Evolutionary conservation across 2,329 filamentous ascomycete genomes (phyloP).

Genomic region (Colletotrichum truncatum): DNA sequence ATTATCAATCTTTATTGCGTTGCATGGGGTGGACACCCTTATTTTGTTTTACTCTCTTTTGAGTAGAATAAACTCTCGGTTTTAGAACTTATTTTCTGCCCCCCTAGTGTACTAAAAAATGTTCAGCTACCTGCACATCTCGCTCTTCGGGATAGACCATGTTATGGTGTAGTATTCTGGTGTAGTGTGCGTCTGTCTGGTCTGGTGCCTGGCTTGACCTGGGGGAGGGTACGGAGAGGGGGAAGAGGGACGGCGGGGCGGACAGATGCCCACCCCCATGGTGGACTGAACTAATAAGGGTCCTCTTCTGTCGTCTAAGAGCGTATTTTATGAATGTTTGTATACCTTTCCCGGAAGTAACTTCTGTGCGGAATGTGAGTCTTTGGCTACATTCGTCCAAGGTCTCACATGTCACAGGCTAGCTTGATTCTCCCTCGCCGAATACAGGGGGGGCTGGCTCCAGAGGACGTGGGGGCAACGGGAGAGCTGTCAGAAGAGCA

Average conservation of each 20-base stretch:
- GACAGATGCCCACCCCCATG: neutral
- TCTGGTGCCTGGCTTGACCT: neutral
- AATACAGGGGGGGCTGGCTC: constrained; percentile 4
- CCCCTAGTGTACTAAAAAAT: no score
- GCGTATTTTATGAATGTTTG: neutral
- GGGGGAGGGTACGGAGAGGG: neutral
- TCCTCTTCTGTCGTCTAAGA: neutral
- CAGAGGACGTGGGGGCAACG: constrained; percentile 9
- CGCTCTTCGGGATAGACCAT: neutral
- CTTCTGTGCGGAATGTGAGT: neutral
- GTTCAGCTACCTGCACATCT: neutral
- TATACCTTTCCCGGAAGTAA: neutral
- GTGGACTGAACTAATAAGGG: constrained; percentile 2
- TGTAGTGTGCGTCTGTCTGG: neutral
- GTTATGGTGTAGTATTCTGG: neutral
- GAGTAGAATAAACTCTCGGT: neutral
- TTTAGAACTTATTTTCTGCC: neutral
- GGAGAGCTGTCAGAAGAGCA: constrained; percentile 17
- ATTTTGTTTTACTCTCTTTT: neutral
- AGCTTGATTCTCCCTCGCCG: neutral
- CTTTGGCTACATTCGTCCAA: neutral
- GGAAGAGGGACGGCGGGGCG: neutral
- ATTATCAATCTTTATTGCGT: constrained; percentile 15
- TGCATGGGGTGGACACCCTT: neutral
- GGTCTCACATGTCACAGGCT: constrained; percentile 12